Evolutionary conservation across 2,329 filamentous ascomycete genomes (phyloP).

Genomic region (Botrytis paeoniae): DNA sequence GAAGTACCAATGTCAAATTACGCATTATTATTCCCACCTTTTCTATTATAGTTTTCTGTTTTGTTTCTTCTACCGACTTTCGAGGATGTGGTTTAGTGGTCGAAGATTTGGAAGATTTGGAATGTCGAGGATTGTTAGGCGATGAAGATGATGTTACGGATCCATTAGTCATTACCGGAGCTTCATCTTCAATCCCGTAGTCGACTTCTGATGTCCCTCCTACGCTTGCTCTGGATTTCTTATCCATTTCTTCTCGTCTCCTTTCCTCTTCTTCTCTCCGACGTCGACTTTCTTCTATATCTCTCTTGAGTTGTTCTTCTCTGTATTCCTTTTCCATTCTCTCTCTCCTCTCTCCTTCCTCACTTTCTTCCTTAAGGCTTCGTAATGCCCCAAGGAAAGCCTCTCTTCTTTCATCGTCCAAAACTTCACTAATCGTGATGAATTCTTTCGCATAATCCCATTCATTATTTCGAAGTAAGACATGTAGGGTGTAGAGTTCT

Average conservation of each 20-base stretch:
- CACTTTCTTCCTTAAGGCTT: slow-evolving; percentile 78
- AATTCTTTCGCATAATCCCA: slow-evolving; percentile 96
- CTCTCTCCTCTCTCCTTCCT: slow-evolving; percentile 62
- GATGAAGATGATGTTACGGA: slow-evolving; percentile 10
- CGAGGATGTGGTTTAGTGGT: slow-evolving; percentile 25
- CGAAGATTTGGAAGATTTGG: slow-evolving; percentile 37
- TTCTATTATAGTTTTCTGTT: slow-evolving; percentile 22
- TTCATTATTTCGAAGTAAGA: slow-evolving; percentile 88
- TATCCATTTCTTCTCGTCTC: slow-evolving; percentile 42
- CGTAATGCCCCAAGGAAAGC: slow-evolving; percentile 84
- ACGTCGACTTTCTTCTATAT: slow-evolving; percentile 56
- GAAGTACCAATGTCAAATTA: slow-evolving; percentile 51
- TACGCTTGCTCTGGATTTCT: slow-evolving; percentile 53
- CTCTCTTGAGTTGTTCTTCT: slow-evolving; percentile 54
- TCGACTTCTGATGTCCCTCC: slow-evolving; percentile 59
- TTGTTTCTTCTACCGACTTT: slow-evolving; percentile 5
- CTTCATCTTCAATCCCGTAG: slow-evolving; percentile 58
- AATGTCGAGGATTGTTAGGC: slow-evolving; percentile 28
- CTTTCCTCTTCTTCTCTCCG: slow-evolving; percentile 58
- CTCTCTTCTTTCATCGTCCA: slow-evolving; percentile 89
- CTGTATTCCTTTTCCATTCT: slow-evolving; percentile 55
- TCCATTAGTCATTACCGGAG: neutral
- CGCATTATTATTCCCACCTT: slow-evolving; percentile 46
- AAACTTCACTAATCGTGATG: slow-evolving; percentile 77
- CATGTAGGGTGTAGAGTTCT: slow-evolving; percentile 91